A percentile compares a stretch with the other conserved stretches of the same genome.
Evolutionary conservation across 768 basidiomycete species (phyloP).

Genomic region (Flagelloscypha sp.): DNA sequence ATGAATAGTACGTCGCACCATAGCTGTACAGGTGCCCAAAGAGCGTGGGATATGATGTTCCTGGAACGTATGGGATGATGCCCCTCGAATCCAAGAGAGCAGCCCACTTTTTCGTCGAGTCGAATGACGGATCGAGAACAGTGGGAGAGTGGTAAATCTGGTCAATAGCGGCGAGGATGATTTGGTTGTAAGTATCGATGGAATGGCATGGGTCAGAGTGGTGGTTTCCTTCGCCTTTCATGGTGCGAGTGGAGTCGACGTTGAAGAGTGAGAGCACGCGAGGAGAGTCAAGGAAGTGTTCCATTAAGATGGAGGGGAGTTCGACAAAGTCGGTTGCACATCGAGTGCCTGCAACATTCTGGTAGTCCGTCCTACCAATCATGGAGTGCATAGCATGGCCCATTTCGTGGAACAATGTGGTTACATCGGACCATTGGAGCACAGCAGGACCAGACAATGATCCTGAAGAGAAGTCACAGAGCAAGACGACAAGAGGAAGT

Average conservation of each 20-base stretch:
- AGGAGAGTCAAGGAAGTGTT: conserved; percentile 87
- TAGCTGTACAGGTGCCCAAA: conserved; percentile 96
- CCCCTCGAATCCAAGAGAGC: conserved; percentile 61
- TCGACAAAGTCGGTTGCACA: conserved; percentile 99
- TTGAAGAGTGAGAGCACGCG: conserved; percentile 76
- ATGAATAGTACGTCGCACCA: conserved; percentile 96
- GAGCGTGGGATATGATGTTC: conserved; percentile 91
- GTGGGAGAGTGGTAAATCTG: conserved; percentile 81
- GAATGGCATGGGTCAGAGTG: conserved; percentile 70
- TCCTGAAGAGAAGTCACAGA: conserved; percentile 78
- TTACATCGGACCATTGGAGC: conserved; percentile 87
- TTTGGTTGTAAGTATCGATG: conserved; percentile 88
- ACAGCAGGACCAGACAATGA: conserved; percentile 58
- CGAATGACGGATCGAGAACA: conserved; percentile 47
- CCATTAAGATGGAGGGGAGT: conserved; percentile 96
- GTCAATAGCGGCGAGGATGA: conserved; percentile 81
- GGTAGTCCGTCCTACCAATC: conserved; percentile 95
- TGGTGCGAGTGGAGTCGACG: conserved; percentile 34
- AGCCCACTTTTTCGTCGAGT: conserved; percentile 63
- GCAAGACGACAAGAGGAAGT: conserved; percentile 83
- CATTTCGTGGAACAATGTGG: conserved; percentile 97
- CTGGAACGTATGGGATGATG: conserved; percentile 73
- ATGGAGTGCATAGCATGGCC: conserved; percentile 99
- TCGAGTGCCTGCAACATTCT: conserved; percentile 95
- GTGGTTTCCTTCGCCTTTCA: conserved; percentile 49